Percentiles rank a stretch among this genome's conserved stretches.
Conservation (phyloP, 805 yeast genomes). For the Candida fluviatilis region DNA sequence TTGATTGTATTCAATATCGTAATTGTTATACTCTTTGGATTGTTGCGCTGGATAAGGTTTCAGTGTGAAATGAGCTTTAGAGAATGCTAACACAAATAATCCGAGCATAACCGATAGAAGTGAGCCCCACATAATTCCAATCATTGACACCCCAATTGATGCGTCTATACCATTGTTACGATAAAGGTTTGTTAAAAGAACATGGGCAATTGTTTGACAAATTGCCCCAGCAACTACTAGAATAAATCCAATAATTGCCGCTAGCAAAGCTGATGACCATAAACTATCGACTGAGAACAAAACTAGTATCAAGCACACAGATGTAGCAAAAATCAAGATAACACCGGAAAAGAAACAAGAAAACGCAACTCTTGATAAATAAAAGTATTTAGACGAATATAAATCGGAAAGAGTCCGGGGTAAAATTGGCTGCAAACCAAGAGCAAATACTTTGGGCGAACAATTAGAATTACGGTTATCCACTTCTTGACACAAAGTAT, state of each 20-base stretch:
- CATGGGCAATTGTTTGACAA: not conserved
- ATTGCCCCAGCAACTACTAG: not conserved
- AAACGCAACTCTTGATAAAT: not conserved
- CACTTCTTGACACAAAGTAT: not conserved
- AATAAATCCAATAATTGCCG: not conserved
- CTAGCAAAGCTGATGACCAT: not conserved
- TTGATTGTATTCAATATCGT: not conserved
- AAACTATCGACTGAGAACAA: not conserved
- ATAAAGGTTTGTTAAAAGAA: not conserved
- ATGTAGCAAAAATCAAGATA: not conserved
- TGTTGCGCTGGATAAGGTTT: too few species aligned
- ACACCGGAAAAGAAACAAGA: not conserved
- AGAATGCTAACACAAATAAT: too few species aligned
- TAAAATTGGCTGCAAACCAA: not conserved
- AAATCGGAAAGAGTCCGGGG: not conserved
- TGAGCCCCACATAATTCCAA: not conserved
- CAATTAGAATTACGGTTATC: not conserved
- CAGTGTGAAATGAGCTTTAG: too few species aligned
- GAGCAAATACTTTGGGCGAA: not conserved
- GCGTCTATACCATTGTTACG: not conserved
- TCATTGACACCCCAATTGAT: not conserved
- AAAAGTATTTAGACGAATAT: not conserved
- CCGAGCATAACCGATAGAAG: not conserved
- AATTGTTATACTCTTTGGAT: too few species aligned
- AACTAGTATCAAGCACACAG: not conserved